Evolutionary conservation across 129 eudicot genomes (phyloP), one percentile per base, ranked within the genome.

Genomic region (Helichrysum umbraculigerum): DNA sequence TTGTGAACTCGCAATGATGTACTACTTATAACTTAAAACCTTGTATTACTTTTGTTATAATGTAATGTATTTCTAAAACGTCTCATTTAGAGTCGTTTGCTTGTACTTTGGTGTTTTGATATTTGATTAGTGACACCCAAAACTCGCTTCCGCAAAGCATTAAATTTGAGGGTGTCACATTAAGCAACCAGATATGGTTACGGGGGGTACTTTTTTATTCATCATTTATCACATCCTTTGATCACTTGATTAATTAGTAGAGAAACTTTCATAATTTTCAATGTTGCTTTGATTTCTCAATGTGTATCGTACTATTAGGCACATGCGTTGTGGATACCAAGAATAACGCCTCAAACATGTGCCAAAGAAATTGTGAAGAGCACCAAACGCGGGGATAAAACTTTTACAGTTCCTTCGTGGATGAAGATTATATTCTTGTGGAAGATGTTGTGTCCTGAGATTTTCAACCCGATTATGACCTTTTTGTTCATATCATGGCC

Each of bases 351-450:
- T 1, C 74, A 72, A 57, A 32, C n/a, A 7, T 73, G 85, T 64
- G 96, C 91, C 0, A 74, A 82, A 79, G 81, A 82, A 7, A 81
- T 85, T n/a, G 96, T 92, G 15, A 44, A 77, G 9, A 79, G 96
- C 67, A 85, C 89, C 0, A 79, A 88, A 72, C 83, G 91, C 4
- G 88, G 91, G 34, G 89, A 87, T 21, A 73, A 71, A 32, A 81
- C 84, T 58, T 19, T 89, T 39, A 81, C 89, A 25, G 80, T 70
- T 42, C 92, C 97, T 62, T 60, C 69, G 0, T 92, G 96, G 97
- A 34, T 73, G 79, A 82, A 68, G 75, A 29, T 64, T 1, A 33
- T 85, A 32, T 74, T 69, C 57, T n/a, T n/a, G n/a, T n/a, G n/a
- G n/a, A n/a, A n/a, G n/a, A n/a, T n/a, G n/a, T n/a, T n/a, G n/a